phyloP scores from a whole-genome alignment of 257 asterid species.

The Ophiorrhiza pumila region DNA sequence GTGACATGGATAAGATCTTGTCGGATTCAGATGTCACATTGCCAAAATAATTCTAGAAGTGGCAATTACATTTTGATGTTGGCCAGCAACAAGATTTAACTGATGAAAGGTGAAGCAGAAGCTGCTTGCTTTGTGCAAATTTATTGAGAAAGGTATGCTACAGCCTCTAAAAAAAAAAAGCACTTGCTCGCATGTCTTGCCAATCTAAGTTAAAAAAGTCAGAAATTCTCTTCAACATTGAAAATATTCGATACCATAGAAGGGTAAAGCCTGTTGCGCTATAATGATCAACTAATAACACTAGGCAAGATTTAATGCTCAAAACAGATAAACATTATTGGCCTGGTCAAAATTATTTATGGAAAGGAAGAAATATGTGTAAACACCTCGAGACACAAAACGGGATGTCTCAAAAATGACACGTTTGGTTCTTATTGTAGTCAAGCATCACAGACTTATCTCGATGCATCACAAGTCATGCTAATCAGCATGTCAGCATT shows the following conservation, averaged over 20 bases:
- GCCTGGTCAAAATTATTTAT: not conserved
- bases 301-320: not conserved
- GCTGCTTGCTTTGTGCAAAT: not conserved
- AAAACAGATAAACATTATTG: not conserved
- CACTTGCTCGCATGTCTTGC: not conserved
- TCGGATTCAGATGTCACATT: conserved; percentile 10
- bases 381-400: not conserved
- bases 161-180: not conserved
- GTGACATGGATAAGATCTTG: conserved; percentile 16
- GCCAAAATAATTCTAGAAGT: conserved; percentile 7
- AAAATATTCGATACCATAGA: not conserved
- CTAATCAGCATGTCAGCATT: not conserved
- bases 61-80: not conserved
- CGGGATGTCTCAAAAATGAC: not conserved
- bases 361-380: not conserved
- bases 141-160: conserved; percentile 2
- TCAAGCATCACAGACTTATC: not conserved
- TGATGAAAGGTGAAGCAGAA: not conserved
- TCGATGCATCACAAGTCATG: not conserved
- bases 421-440: not conserved
- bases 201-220: not conserved
- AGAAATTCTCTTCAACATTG: not conserved
- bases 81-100: not conserved
- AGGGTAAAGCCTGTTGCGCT: not conserved
- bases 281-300: too few species aligned